Conservation (phyloP, 805 yeast genomes). For the Candida endomychidarum region DNA sequence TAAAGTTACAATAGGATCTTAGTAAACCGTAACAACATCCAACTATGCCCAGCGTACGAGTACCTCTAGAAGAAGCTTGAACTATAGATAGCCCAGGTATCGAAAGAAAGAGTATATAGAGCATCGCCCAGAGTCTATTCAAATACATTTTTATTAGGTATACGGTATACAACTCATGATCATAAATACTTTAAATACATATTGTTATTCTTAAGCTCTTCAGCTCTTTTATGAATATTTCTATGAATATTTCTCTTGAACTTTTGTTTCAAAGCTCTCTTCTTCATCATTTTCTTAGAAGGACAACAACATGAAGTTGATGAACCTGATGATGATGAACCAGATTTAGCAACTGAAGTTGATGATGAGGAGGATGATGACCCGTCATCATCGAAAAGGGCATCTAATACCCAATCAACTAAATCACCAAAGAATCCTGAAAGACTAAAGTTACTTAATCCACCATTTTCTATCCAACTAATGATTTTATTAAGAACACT, state of each 20-base stretch:
- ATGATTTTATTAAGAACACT: conserved; percentile 11
- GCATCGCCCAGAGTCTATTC: too few relatives aligned
- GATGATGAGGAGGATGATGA: conserved; percentile 13
- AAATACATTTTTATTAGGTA: conserved; percentile 13
- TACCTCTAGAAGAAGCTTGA: too few relatives aligned
- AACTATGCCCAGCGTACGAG: too few relatives aligned
- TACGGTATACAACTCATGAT: conserved; percentile 10
- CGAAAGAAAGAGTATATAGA: too few relatives aligned
- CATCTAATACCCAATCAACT: conserved; percentile 20
- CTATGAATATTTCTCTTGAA: conserved; percentile 19
- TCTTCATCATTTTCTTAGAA: conserved; percentile 12
- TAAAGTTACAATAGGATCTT: too few relatives aligned
- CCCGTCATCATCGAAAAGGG: conserved; percentile 22
- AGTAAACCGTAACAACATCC: too few relatives aligned
- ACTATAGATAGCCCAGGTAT: too few relatives aligned
- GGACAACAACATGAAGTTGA: conserved; percentile 11
- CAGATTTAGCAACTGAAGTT: conserved; percentile 10
- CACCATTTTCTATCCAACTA: conserved; percentile 13
- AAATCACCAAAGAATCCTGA: conserved; percentile 12
- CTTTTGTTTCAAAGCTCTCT: conserved; percentile 19
- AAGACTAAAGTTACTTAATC: conserved; percentile 9
- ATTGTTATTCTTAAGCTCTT: conserved; percentile 13
- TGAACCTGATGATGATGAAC: conserved; percentile 8
- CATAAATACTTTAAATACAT: conserved; percentile 16
- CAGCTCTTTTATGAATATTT: conserved; percentile 17